Evolutionary conservation across 495 filamentous ascomycete species (phyloP).

Genomic region (Trichoderma orchidacearum): DNA sequence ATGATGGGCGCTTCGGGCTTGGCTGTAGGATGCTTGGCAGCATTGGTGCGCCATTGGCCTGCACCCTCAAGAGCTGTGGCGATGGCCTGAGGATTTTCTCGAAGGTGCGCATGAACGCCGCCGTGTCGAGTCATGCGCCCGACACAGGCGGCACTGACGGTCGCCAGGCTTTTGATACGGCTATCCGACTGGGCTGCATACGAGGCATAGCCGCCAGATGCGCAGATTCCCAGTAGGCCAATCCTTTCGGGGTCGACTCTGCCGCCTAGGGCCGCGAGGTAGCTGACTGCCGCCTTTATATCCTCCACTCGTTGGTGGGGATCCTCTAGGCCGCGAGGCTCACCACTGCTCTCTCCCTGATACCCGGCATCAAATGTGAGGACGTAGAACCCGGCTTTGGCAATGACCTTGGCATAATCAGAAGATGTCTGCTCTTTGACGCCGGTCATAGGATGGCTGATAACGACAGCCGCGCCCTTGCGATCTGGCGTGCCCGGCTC

Average conservation of each 20-base stretch:
- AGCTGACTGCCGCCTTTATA: conserved; percentile 20
- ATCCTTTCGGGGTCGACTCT: conserved; percentile 18
- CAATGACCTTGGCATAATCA: conserved; percentile 16
- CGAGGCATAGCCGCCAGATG: conserved; percentile 19
- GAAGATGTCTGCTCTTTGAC: conserved; percentile 27
- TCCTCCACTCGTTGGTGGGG: conserved; percentile 25
- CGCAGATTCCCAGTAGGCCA: conserved; percentile 28
- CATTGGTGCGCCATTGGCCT: neutral
- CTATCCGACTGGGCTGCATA: conserved; percentile 22
- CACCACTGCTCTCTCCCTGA: conserved; percentile 21
- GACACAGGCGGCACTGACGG: conserved; percentile 15
- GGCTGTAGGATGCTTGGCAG: conserved; percentile 9
- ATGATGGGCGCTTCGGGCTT: conserved; percentile 5
- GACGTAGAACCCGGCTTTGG: conserved; percentile 17
- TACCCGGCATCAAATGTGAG: conserved; percentile 26
- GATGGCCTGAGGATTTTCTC: conserved; percentile 6
- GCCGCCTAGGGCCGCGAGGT: conserved; percentile 11
- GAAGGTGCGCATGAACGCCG: neutral
- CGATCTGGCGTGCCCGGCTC: conserved; percentile 1
- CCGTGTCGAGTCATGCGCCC: conserved; percentile 16
- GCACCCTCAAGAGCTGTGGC: conserved; percentile 5
- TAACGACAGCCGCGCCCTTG: conserved; percentile 15
- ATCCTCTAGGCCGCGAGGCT: conserved; percentile 23
- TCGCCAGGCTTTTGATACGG: conserved; percentile 25
- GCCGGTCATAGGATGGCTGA: conserved; percentile 19